Base-by-base conservation (phyloP, 805 yeast species). In the Maudiozyma saulgeensis region DNA sequence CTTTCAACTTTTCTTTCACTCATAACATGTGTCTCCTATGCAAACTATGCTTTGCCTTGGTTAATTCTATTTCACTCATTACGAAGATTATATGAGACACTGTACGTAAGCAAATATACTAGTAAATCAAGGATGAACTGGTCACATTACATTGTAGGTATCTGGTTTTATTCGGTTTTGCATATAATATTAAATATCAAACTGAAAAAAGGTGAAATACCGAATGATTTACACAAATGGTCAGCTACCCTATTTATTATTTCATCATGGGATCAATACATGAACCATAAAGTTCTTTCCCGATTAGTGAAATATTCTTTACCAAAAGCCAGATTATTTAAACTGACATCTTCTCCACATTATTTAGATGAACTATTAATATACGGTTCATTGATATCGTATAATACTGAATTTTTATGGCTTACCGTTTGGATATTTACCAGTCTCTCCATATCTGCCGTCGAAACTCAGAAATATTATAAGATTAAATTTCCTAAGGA, bases 121-220 rank as follows among this genome's bases (percentile, higher is more conserved):
- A 42, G 61, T 1, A 57, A 58, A 1, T 72, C 88, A 2, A 72
- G 72, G 51, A 84, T 85, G 70, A 82, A 84, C 58, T 56, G 83
- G 37, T 69, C 79, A 1, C 93, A 85, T 64, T 85, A 84, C 56
- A 45, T 80, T 1, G 82, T 77, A 4, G 95, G 93, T 0, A 34
- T 82, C 4, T 69, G 72, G 56, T 84, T 79, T 57, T 85, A 85
- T 54, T 48, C 76, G 0, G 61, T 75, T 1, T 66, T 81, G 9
- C 73, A 78, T 48, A 26, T 73, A 8, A 73, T 72, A 21, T 54
- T 69, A 25, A 63, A 67, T 23, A 16, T 63, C 18, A 56, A 63
- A 44, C 56, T 69, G 1, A 53, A 61, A 44, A 54, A 58, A 48
- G 48, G 53, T 16, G 43, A 55, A 6, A 49, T 56, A n/a, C 34